phyloP scores from a whole-genome alignment of 2,329 filamentous ascomycete genomes.

The Aspergillus pseudoterreus region DNA sequence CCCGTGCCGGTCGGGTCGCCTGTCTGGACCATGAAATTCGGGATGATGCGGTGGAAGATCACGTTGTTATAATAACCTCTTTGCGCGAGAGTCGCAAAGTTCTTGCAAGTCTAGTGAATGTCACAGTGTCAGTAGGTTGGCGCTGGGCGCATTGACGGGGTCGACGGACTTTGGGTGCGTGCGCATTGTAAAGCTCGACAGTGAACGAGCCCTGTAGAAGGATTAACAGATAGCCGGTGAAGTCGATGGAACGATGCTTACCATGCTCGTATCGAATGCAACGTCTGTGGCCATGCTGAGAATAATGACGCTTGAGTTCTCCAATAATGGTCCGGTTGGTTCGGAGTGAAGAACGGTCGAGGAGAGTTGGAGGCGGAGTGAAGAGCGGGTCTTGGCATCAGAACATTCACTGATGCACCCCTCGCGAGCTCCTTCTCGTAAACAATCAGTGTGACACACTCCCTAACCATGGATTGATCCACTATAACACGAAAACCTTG shows the following conservation, averaged over 20 bases:
- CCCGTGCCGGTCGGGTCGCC: constrained; percentile 94
- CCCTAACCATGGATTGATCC: constrained; percentile 9
- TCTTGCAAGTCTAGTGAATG: constrained; percentile 64
- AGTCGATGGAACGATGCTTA: constrained; percentile 35
- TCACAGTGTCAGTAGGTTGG: constrained; percentile 14
- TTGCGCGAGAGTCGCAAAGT: constrained; percentile 75
- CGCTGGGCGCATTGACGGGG: neutral
- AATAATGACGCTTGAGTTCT: neutral
- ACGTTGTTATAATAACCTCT: constrained; percentile 85
- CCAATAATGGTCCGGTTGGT: neutral
- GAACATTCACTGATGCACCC: constrained; percentile 4
- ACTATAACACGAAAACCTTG: neutral
- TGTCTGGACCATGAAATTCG: constrained; percentile 93
- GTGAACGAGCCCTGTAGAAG: constrained; percentile 68
- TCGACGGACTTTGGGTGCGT: constrained; percentile 66
- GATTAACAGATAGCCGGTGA: constrained; percentile 12
- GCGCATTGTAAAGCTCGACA: constrained; percentile 82
- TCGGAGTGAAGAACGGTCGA: neutral
- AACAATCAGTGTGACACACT: neutral
- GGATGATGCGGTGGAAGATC: constrained; percentile 91
- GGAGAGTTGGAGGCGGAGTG: constrained; percentile 6
- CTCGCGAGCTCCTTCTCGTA: constrained; percentile 3
- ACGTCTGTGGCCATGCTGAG: constrained; percentile 70
- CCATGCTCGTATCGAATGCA: constrained; percentile 81
- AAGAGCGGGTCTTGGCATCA: constrained; percentile 20